A percentile compares a stretch with the other conserved stretches of the same genome.
These are phyloP conservation scores for Penicillium sp. DNA, from an alignment of 2,329 filamentous ascomycete genomes.

Conservation along the genomic window DNA sequence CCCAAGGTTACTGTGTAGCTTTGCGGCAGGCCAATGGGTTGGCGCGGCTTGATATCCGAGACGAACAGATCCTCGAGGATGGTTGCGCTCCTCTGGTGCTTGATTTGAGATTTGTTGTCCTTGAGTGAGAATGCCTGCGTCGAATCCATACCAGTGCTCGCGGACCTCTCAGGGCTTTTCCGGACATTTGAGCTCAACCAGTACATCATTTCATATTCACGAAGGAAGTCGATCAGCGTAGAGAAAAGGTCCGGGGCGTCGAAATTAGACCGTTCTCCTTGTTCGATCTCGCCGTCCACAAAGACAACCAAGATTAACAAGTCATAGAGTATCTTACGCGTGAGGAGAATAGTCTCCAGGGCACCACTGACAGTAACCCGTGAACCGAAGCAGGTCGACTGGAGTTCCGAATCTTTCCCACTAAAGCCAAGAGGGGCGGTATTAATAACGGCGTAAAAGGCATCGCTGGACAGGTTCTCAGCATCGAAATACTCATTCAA, in stretches of 20 bases:
- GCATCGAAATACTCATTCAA: conserved; percentile 62
- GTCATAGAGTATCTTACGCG: conserved; percentile 71
- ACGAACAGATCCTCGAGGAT: conserved; percentile 46
- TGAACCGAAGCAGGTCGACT: conserved; percentile 67
- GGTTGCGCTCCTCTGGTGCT: conserved; percentile 29
- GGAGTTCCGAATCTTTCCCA: conserved; percentile 41
- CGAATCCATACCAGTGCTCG: conserved; percentile 15
- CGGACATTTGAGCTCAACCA: conserved; percentile 54
- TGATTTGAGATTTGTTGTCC: conserved; percentile 19
- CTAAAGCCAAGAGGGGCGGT: conserved; percentile 44
- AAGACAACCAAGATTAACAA: conserved; percentile 79
- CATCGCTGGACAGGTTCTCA: conserved; percentile 45
- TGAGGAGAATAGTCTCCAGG: conserved; percentile 70
- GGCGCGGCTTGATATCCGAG: conserved; percentile 41
- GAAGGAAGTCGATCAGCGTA: conserved; percentile 65
- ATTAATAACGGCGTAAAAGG: conserved; percentile 51
- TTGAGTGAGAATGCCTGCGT: conserved; percentile 25
- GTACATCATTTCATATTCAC: conserved; percentile 64
- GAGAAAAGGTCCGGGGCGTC: conserved; percentile 56
- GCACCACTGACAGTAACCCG: conserved; percentile 70
- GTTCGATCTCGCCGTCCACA: conserved; percentile 76
- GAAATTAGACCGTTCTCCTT: conserved; percentile 66
- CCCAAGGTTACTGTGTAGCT: conserved; percentile 43
- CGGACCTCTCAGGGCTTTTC: conserved; percentile 27
- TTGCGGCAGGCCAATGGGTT: conserved; percentile 37